Evolutionary conservation across 768 basidiomycete species (phyloP).

Genomic region (Suillus variegatus): DNA sequence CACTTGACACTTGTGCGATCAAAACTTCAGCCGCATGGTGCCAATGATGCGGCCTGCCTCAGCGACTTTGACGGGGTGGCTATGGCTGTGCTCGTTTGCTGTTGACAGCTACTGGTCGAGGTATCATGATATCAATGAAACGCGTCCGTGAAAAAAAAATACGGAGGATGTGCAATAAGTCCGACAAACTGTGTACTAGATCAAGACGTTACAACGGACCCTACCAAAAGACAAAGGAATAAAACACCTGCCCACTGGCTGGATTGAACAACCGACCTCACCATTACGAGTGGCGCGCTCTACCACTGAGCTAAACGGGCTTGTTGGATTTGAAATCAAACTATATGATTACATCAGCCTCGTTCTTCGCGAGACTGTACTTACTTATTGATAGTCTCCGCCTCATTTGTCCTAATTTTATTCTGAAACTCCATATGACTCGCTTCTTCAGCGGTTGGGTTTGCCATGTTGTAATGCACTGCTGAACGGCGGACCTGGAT

Average conservation of each 20-base stretch:
- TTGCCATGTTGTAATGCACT: neutral
- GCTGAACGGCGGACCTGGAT: neutral
- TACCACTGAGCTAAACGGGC: slow-evolving; percentile 63
- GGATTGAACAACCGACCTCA: slow-evolving; percentile 43
- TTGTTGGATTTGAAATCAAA: rapidly evolving
- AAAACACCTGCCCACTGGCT: slow-evolving; percentile 34
- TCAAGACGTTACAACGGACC: no score
- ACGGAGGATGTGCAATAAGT: no score
- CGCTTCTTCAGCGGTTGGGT: neutral
- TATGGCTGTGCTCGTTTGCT: no score
- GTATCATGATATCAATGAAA: no score
- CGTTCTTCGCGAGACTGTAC: neutral
- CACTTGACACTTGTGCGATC: no score
- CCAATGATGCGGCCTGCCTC: no score
- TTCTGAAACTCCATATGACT: neutral
- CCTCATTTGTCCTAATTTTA: neutral
- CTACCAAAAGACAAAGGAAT: neutral
- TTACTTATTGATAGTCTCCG: neutral
- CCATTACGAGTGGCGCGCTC: slow-evolving; percentile 61
- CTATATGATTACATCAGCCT: neutral
- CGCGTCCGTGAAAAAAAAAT: no score
- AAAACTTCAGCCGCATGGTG: no score
- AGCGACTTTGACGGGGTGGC: no score
- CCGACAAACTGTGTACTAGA: no score
- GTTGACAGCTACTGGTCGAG: no score